These are phyloP conservation scores for Phytopythium oedochilum DNA, from an alignment of 352 stramenopile genomes.

Conservation along the genomic window DNA sequence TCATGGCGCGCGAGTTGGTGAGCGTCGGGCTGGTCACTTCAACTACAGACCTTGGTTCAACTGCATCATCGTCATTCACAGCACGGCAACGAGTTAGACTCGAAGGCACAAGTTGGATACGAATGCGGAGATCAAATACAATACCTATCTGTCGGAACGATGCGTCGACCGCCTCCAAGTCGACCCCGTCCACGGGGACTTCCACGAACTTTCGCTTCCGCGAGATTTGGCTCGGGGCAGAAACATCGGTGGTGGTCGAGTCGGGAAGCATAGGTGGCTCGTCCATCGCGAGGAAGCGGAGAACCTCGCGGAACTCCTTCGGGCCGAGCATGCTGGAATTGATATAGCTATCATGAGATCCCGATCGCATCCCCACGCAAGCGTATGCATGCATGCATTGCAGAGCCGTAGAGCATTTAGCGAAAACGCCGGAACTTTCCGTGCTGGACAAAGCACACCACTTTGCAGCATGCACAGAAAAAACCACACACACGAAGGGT, in stretches of 20 bases:
- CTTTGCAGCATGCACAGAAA: conserved; percentile 2
- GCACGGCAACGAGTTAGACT: no score
- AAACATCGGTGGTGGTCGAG: conserved; percentile 35
- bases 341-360: conserved; percentile 65
- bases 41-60: conserved; percentile 38
- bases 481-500: conserved; percentile 1
- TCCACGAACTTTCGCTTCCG: conserved; percentile 86
- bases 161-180: conserved; percentile 3
- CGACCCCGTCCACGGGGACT: conserved; percentile 29
- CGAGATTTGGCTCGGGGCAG: conserved; percentile 24
- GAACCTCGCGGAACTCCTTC: conserved; percentile 82
- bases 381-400: conserved; percentile 4
- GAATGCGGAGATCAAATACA: background rate
- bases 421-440: conserved; percentile 12
- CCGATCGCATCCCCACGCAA: conserved; percentile 1
- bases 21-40: conserved; percentile 38
- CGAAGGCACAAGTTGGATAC: no score
- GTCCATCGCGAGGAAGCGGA: conserved; percentile 85
- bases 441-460: background rate
- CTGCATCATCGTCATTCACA: conserved; percentile 5
- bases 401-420: conserved; percentile 19
- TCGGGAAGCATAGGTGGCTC: conserved; percentile 63
- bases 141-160: conserved; percentile 2
- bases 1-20: conserved; percentile 26
- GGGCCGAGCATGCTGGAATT: conserved; percentile 74